phyloP scores from a whole-genome alignment of 306 rosid genomes.

The Phaseolus lunatus region DNA sequence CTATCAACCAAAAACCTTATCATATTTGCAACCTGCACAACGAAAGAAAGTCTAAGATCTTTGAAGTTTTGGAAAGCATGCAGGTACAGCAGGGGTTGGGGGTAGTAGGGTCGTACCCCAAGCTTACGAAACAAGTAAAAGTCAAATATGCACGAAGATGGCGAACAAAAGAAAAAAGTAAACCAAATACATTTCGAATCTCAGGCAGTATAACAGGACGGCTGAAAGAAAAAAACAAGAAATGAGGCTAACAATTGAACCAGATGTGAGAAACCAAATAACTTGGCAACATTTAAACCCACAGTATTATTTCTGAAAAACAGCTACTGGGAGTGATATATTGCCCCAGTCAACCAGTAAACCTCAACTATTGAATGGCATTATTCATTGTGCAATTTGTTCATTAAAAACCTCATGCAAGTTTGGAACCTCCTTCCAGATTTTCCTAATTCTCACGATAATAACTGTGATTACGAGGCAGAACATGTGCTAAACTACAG shows the following conservation, averaged over 20 bases:
- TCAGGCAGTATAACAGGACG: slow-evolving; percentile 4
- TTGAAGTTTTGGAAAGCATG: slow-evolving; percentile 2
- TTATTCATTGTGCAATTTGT: slow-evolving; percentile 21
- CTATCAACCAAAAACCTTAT: slow-evolving; percentile 91
- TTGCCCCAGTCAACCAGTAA: slow-evolving; percentile 22
- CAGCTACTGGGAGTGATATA: slow-evolving; percentile 2
- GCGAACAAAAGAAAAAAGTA: background rate
- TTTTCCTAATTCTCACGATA: slow-evolving; percentile 3
- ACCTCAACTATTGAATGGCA: slow-evolving; percentile 1
- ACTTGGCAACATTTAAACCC: slow-evolving; percentile 27
- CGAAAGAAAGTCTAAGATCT: slow-evolving; percentile 11
- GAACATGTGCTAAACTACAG: slow-evolving; percentile 12
- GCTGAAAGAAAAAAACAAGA: background rate
- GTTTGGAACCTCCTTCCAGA: slow-evolving; percentile 33
- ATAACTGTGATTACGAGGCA: slow-evolving; percentile 24
- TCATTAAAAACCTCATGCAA: slow-evolving; percentile 17
- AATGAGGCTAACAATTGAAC: background rate
- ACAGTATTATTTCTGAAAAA: slow-evolving; percentile 15
- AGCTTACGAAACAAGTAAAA: slow-evolving; percentile 6
- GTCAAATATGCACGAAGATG: slow-evolving; percentile 7
- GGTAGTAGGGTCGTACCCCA: background rate
- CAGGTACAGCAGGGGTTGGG: background rate
- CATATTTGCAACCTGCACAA: slow-evolving; percentile 91
- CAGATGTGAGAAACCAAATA: slow-evolving; percentile 29
- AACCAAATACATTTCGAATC: slow-evolving; percentile 22